A percentile compares a stretch with the other conserved stretches of the same genome.
phyloP scores from a whole-genome alignment of 768 basidiomycete genomes.

The Agrocybe praecox region DNA sequence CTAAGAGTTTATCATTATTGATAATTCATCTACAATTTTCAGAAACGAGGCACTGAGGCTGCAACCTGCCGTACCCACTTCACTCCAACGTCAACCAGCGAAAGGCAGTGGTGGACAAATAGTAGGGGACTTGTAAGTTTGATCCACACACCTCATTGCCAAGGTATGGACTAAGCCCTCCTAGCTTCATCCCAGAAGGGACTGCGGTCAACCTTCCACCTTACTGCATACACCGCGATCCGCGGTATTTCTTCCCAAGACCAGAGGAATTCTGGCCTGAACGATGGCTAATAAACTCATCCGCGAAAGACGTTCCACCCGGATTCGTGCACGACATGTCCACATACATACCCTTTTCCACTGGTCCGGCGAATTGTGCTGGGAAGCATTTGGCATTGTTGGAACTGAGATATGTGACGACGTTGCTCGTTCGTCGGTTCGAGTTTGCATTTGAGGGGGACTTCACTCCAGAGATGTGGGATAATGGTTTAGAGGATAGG shows the following conservation, averaged over 20 bases:
- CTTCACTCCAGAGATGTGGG: constrained; percentile 24
- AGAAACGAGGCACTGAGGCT: constrained; percentile 41
- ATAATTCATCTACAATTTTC: neutral
- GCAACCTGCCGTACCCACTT: constrained; percentile 34
- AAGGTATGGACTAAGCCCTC: neutral
- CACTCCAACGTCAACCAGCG: constrained; percentile 31
- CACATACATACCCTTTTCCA: constrained; percentile 38
- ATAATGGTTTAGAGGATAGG: constrained; percentile 27
- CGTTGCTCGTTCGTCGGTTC: constrained; percentile 27
- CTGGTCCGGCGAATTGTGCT: constrained; percentile 52
- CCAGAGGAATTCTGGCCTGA: constrained; percentile 40
- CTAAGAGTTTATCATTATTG: neutral
- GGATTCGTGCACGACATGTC: constrained; percentile 5
- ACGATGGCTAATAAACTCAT: constrained; percentile 28
- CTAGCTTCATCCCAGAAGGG: constrained; percentile 40
- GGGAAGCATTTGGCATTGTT: constrained; percentile 38
- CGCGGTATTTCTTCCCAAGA: constrained; percentile 36
- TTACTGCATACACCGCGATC: constrained; percentile 35
- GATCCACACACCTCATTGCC: constrained; percentile 16
- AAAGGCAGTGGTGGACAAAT: constrained; percentile 19
- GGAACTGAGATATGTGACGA: constrained; percentile 31
- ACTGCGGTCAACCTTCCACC: constrained; percentile 36
- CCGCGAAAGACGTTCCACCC: neutral
- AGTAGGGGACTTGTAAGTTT: constrained; percentile 22
- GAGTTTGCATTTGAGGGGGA: constrained; percentile 27